Evolutionary conservation across 1,284 basidiomycete species (phyloP).

Genomic region (Phaffia rhodozyma): DNA sequence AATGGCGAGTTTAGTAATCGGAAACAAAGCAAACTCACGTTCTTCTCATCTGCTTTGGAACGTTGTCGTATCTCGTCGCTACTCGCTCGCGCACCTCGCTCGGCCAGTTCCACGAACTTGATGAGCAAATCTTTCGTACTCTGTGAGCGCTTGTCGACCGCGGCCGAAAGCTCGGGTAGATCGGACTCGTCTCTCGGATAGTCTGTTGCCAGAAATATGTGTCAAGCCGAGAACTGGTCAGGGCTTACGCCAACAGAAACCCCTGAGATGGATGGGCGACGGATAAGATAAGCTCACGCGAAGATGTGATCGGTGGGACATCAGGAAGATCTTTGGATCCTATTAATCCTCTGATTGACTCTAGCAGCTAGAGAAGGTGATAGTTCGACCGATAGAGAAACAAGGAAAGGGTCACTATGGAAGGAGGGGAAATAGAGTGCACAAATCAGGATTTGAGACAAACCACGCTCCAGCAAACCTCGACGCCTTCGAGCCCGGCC

Average conservation of each 20-base stretch:
- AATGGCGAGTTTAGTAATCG: not conserved
- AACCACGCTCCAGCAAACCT: slow-evolving; percentile 85
- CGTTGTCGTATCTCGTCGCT: slow-evolving; percentile 8
- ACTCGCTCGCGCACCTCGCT: slow-evolving; percentile 11
- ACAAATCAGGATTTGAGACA: slow-evolving; percentile 18
- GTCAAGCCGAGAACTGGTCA: not conserved
- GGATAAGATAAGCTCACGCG: not conserved
- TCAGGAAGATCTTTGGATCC: slow-evolving; percentile 44
- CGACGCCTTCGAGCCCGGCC: slow-evolving; percentile 63
- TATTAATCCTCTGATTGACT: slow-evolving; percentile 52
- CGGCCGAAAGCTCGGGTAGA: slow-evolving; percentile 9
- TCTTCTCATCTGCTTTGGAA: not conserved
- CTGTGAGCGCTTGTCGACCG: slow-evolving; percentile 12
- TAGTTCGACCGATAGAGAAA: not conserved
- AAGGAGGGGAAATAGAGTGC: slow-evolving; percentile 7
- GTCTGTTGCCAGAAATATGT: not conserved
- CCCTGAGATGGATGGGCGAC: not conserved
- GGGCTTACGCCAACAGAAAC: not conserved
- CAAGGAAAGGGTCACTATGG: not conserved
- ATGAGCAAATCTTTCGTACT: slow-evolving; percentile 12
- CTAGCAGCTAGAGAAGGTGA: slow-evolving; percentile 45
- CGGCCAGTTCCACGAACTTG: slow-evolving; percentile 17
- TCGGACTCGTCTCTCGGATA: not conserved
- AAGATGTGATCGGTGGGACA: not conserved
- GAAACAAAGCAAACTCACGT: not conserved